phyloP scores from a whole-genome alignment of 441 rosid genomes.

The Syzygium syzygioides region DNA sequence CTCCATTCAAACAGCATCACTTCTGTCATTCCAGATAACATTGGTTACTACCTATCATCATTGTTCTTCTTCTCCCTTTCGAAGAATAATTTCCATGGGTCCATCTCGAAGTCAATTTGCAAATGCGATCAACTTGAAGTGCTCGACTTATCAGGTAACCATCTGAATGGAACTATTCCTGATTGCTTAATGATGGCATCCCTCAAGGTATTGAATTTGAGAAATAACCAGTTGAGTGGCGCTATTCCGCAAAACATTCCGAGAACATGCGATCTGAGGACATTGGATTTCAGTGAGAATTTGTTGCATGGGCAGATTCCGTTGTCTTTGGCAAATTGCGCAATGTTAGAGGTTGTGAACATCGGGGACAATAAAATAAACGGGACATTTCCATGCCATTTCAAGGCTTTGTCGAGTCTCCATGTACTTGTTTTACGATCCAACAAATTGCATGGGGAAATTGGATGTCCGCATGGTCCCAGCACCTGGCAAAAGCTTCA shows the following conservation, averaged over 20 bases:
- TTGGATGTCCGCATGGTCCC: not conserved
- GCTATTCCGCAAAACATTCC: not conserved
- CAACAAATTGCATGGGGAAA: not conserved
- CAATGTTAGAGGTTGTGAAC: not conserved
- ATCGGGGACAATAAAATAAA: not conserved
- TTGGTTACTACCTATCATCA: too few relatives aligned
- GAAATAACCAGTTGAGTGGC: not conserved
- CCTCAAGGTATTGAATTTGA: not conserved
- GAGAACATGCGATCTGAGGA: accelerated
- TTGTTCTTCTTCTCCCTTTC: slow-evolving; percentile 12
- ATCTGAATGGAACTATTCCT: slow-evolving; percentile 17
- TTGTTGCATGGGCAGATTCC: not conserved
- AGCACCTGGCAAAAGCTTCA: not conserved
- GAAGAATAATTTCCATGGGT: slow-evolving; percentile 10
- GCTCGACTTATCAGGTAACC: slow-evolving; percentile 22
- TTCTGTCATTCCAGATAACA: too few relatives aligned
- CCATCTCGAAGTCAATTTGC: slow-evolving; percentile 19
- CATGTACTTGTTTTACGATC: not conserved
- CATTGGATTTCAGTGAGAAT: not conserved
- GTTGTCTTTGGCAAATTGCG: not conserved
- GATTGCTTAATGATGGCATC: not conserved
- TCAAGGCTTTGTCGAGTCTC: not conserved
- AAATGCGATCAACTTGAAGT: not conserved
- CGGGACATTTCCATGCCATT: not conserved
- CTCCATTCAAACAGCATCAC: not conserved